These are phyloP conservation scores for Quillaja saponaria DNA, from an alignment of 306 rosid species.

Conservation along the genomic window DNA sequence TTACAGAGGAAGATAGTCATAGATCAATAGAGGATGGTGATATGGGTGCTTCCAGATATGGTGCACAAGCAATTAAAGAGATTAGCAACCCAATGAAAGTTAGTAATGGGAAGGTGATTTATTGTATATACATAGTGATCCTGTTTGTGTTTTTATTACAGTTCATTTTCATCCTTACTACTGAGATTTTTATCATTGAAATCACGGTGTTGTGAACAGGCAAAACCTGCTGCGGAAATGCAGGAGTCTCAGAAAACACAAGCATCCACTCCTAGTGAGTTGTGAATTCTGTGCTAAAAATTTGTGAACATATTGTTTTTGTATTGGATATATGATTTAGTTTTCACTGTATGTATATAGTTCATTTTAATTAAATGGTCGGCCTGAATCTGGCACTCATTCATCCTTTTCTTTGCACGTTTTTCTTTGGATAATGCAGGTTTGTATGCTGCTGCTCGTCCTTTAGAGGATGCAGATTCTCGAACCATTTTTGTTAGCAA, in stretches of 20 bases:
- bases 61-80: slow-evolving; percentile 44
- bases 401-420: neutral
- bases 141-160: neutral
- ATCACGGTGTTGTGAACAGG: slow-evolving; percentile 43
- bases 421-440: slow-evolving; percentile 46
- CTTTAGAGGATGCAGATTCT: slow-evolving; percentile 79
- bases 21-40: slow-evolving; percentile 37
- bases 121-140: slow-evolving; percentile 14
- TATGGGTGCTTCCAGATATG: slow-evolving; percentile 44
- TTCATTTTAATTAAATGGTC: neutral
- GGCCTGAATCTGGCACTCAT: slow-evolving; percentile 7
- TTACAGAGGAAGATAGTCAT: slow-evolving; percentile 47
- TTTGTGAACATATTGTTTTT: slow-evolving; percentile 2
- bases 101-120: slow-evolving; percentile 68
- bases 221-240: slow-evolving; percentile 44
- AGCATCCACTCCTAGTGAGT: slow-evolving; percentile 59
- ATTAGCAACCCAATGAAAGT: slow-evolving; percentile 38
- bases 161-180: slow-evolving; percentile 2
- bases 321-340: neutral
- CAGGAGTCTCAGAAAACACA: slow-evolving; percentile 51
- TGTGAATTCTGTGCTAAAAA: slow-evolving; percentile 19
- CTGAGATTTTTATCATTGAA: slow-evolving; percentile 11
- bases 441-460: slow-evolving; percentile 52
- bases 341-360: slow-evolving; percentile 7
- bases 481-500: slow-evolving; percentile 91